These are phyloP conservation scores for Tremella fuciformis DNA, from an alignment of 768 basidiomycete species.

Conservation along the genomic window DNA sequence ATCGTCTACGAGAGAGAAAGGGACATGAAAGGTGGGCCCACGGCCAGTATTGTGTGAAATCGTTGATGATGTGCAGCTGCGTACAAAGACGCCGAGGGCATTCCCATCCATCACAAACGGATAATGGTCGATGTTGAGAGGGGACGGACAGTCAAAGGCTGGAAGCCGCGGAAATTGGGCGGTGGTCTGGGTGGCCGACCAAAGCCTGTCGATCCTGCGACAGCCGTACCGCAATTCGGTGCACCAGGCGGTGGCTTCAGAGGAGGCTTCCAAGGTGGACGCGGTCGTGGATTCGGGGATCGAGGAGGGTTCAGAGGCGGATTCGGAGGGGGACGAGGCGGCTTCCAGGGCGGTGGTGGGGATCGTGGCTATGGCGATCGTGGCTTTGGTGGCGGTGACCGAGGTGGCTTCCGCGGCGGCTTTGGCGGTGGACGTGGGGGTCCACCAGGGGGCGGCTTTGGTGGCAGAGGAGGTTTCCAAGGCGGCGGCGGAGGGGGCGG, in stretches of 20 bases:
- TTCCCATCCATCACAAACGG: constrained; percentile 92
- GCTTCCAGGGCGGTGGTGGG: constrained; percentile 25
- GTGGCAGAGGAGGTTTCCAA: background rate
- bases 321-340: constrained; percentile 42
- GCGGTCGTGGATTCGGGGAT: constrained; percentile 46
- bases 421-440: constrained; percentile 54
- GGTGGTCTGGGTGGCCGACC: constrained; percentile 99
- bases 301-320: constrained; percentile 28
- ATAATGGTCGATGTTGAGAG: constrained; percentile 98
- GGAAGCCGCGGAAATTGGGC: constrained; percentile 94
- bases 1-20: constrained; percentile 96
- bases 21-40: constrained; percentile 88
- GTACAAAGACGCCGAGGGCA: constrained; percentile 97
- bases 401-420: constrained; percentile 54
- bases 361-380: constrained; percentile 19
- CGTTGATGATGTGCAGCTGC: constrained; percentile 56
- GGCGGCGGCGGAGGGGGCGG: constrained; percentile 16
- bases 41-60: background rate
- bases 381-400: constrained; percentile 50
- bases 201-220: constrained; percentile 61
- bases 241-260: constrained; percentile 54
- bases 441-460: background rate
- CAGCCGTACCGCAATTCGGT: constrained; percentile 52
- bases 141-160: constrained; percentile 93
- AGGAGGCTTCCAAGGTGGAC: constrained; percentile 54